phyloP scores from a whole-genome alignment of 768 basidiomycete species.

The Mycena leptocephala region DNA sequence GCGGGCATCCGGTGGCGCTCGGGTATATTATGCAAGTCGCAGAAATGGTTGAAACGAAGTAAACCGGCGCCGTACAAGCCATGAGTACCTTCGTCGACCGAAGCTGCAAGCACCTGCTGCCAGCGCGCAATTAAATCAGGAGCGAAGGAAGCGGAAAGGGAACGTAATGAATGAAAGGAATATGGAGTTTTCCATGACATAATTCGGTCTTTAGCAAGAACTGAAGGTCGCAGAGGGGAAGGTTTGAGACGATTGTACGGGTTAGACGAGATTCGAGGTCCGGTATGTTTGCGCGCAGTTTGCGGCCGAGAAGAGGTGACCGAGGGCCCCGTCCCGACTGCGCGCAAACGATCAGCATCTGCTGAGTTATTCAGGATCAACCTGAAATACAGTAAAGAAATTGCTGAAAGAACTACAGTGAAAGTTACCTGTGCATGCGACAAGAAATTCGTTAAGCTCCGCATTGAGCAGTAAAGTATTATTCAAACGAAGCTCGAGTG shows the following conservation, averaged over 20 bases:
- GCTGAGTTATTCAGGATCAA: neutral
- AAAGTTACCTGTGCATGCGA: slow-evolving; percentile 4
- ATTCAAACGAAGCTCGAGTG: neutral
- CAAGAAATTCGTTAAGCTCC: slow-evolving; percentile 33
- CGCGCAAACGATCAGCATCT: slow-evolving; percentile 1
- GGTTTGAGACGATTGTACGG: slow-evolving; percentile 17
- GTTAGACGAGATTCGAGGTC: slow-evolving; percentile 14
- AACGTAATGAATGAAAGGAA: no score
- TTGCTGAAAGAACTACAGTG: slow-evolving; percentile 12
- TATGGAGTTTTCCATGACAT: no score
- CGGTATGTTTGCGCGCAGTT: slow-evolving; percentile 5
- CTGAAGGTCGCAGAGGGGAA: slow-evolving; percentile 1
- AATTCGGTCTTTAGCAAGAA: no score
- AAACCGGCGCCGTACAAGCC: slow-evolving; percentile 50
- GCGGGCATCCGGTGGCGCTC: slow-evolving; percentile 49
- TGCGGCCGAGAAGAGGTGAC: slow-evolving; percentile 20
- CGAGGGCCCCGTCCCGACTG: slow-evolving; percentile 14
- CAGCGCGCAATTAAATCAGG: slow-evolving; percentile 17
- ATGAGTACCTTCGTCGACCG: slow-evolving; percentile 37
- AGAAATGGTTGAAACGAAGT: slow-evolving; percentile 53
- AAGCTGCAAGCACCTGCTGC: neutral
- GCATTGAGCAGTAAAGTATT: slow-evolving; percentile 29
- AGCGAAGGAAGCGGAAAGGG: no score
- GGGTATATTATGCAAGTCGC: slow-evolving; percentile 44
- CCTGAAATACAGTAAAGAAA: neutral